Evolutionary conservation across 352 stramenopile genomes (phyloP).

Genomic region (Globisporangium recalcitrans): DNA sequence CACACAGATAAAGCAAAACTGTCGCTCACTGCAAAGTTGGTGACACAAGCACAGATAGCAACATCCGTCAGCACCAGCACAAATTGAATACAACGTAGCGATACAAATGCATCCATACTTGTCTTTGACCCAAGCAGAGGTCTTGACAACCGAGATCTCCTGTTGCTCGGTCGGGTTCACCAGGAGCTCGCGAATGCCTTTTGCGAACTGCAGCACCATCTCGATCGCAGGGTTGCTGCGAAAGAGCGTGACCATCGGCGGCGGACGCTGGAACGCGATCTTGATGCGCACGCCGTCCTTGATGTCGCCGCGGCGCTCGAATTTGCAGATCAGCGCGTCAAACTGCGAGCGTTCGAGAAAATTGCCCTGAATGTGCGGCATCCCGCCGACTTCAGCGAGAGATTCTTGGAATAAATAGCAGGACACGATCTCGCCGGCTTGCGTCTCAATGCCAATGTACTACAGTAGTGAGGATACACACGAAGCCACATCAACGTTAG

Average conservation of each 20-base stretch:
- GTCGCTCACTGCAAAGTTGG: slow-evolving; percentile 44
- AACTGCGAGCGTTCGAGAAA: slow-evolving; percentile 83
- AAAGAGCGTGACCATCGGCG: slow-evolving; percentile 76
- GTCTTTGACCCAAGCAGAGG: slow-evolving; percentile 81
- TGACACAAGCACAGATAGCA: slow-evolving; percentile 11
- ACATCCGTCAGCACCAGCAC: not conserved
- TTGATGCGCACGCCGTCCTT: slow-evolving; percentile 79
- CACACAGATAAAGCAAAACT: slow-evolving; percentile 79
- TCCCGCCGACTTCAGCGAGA: slow-evolving; percentile 73
- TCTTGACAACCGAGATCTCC: slow-evolving; percentile 78
- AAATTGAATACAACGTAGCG: not conserved
- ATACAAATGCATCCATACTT: slow-evolving; percentile 34
- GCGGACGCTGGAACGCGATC: slow-evolving; percentile 79
- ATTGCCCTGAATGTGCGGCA: slow-evolving; percentile 72
- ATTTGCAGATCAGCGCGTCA: slow-evolving; percentile 82
- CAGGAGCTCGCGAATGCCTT: slow-evolving; percentile 68
- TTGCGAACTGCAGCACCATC: slow-evolving; percentile 80
- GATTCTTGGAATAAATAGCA: slow-evolving; percentile 87
- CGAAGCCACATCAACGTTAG: slow-evolving; percentile 9
- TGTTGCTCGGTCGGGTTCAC: slow-evolving; percentile 74
- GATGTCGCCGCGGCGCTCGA: slow-evolving; percentile 68
- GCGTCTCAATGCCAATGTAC: slow-evolving; percentile 83
- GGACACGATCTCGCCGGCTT: slow-evolving; percentile 66
- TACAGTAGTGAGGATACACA: slow-evolving; percentile 15
- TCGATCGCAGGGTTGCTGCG: slow-evolving; percentile 78